These are phyloP conservation scores for Chaetomium strumarium DNA, from an alignment of 2,329 filamentous ascomycete genomes.

Conservation along the genomic window DNA sequence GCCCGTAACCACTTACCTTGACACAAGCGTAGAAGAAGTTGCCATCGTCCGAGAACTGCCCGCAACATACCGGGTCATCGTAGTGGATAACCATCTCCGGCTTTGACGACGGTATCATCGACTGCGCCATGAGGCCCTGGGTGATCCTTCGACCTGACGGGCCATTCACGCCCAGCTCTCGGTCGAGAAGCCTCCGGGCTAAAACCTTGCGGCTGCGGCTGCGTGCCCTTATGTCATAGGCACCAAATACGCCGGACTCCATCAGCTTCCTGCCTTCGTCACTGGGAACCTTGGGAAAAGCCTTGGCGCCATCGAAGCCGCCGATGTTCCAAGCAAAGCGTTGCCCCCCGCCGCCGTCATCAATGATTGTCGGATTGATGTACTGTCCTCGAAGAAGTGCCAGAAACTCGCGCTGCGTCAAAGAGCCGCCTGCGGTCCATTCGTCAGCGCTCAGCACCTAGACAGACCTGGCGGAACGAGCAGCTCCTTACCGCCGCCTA, in stretches of 20 bases:
- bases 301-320: slow-evolving; percentile 42
- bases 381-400: slow-evolving; percentile 24
- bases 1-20: slow-evolving; percentile 11
- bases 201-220: slow-evolving; percentile 56
- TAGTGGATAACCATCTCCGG: slow-evolving; percentile 88
- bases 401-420: slow-evolving; percentile 23
- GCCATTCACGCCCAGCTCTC: slow-evolving; percentile 70
- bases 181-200: slow-evolving; percentile 66
- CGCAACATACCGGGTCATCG: slow-evolving; percentile 81
- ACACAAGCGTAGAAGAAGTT: slow-evolving; percentile 71
- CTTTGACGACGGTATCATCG: slow-evolving; percentile 68
- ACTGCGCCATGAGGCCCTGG: slow-evolving; percentile 60
- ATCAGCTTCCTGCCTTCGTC: slow-evolving; percentile 72
- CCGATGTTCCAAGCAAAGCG: slow-evolving; percentile 40
- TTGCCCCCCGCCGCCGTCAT: slow-evolving; percentile 23
- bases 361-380: slow-evolving; percentile 19
- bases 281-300: slow-evolving; percentile 81
- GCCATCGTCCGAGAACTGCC: slow-evolving; percentile 93
- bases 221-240: slow-evolving; percentile 46
- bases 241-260: slow-evolving; percentile 74
- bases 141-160: slow-evolving; percentile 55
- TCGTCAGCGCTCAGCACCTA: slow-evolving; percentile 12
- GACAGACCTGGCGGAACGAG: not conserved
- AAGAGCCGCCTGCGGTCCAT: slow-evolving; percentile 11
- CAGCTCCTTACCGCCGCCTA: slow-evolving; percentile 12